These are phyloP conservation scores for Bipolaris cookei DNA, from an alignment of 2,329 filamentous ascomycete genomes.

Conservation along the genomic window DNA sequence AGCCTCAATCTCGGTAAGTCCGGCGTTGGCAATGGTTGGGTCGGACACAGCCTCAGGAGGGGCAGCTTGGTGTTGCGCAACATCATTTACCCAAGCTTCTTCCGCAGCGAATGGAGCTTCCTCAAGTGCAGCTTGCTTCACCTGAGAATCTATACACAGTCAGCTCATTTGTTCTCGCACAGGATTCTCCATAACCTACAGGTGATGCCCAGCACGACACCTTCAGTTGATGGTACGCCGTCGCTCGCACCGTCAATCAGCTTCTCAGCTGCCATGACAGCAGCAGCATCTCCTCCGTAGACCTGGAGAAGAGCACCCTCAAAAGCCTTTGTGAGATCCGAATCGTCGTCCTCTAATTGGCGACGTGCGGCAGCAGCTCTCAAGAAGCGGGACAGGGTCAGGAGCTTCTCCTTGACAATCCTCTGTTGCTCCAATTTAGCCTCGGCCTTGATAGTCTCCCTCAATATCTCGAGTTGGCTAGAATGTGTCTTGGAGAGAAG, in stretches of 20 bases:
- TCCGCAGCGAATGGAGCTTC: conserved; percentile 62
- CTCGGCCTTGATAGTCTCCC: conserved; percentile 62
- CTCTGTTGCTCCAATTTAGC: conserved; percentile 56
- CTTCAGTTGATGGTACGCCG: conserved; percentile 67
- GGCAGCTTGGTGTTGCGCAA: conserved; percentile 53
- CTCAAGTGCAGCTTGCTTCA: conserved; percentile 60
- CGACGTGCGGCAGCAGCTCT: conserved; percentile 77
- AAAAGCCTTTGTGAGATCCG: conserved; percentile 79
- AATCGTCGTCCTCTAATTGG: conserved; percentile 71
- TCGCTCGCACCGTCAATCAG: conserved; percentile 76
- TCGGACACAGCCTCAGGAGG: conserved; percentile 58
- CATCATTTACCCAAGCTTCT: conserved; percentile 58
- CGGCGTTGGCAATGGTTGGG: conserved; percentile 70
- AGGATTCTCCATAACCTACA: conserved; percentile 61
- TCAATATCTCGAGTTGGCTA: conserved; percentile 62
- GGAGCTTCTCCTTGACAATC: conserved; percentile 65
- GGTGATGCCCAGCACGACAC: conserved; percentile 70
- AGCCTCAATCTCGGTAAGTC: conserved; percentile 69
- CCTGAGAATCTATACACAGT: conserved; percentile 58
- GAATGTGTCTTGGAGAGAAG: conserved; percentile 62
- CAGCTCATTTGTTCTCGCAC: conserved; percentile 8
- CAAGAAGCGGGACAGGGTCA: conserved; percentile 79
- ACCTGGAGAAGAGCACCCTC: conserved; percentile 80
- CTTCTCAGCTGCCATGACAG: conserved; percentile 77
- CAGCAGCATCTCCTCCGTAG: conserved; percentile 77